A percentile compares a stretch with the other conserved stretches of the same genome.
Evolutionary conservation across 306 rosid species (phyloP).

Genomic region (Potentilla sterilis): DNA sequence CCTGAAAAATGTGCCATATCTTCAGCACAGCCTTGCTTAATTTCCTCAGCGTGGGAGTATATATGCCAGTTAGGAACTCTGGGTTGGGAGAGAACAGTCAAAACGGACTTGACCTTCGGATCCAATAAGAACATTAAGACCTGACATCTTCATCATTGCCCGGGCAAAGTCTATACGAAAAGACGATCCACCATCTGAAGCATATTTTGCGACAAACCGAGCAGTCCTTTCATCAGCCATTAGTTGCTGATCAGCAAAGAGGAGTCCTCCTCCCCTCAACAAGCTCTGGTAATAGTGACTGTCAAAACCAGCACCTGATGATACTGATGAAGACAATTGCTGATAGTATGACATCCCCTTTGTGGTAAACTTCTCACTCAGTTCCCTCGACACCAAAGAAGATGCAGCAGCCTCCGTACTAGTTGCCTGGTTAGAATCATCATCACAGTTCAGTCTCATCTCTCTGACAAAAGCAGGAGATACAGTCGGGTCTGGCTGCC

Average conservation of each 20-base stretch:
- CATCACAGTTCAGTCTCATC: conserved; percentile 58
- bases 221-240: conserved; percentile 66
- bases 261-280: conserved; percentile 74
- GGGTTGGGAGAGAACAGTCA: conserved; percentile 32
- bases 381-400: background rate
- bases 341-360: conserved; percentile 1
- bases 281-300: conserved; percentile 63
- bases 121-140: conserved; percentile 37
- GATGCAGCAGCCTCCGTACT: background rate
- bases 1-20: background rate
- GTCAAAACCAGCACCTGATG: conserved; percentile 59
- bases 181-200: conserved; percentile 71
- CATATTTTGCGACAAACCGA: conserved; percentile 60
- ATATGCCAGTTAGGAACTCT: background rate
- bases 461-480: conserved; percentile 48
- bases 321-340: conserved; percentile 43
- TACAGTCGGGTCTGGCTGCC: conserved; percentile 64
- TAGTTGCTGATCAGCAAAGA: conserved; percentile 83
- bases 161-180: conserved; percentile 73
- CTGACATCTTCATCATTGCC: conserved; percentile 72
- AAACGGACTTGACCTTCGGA: conserved; percentile 38
- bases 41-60: background rate
- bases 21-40: background rate
- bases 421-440: conserved; percentile 10
- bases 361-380: background rate